Base-by-base conservation (phyloP, 345 rosid genomes). In the Euphorbia lathyris region DNA sequence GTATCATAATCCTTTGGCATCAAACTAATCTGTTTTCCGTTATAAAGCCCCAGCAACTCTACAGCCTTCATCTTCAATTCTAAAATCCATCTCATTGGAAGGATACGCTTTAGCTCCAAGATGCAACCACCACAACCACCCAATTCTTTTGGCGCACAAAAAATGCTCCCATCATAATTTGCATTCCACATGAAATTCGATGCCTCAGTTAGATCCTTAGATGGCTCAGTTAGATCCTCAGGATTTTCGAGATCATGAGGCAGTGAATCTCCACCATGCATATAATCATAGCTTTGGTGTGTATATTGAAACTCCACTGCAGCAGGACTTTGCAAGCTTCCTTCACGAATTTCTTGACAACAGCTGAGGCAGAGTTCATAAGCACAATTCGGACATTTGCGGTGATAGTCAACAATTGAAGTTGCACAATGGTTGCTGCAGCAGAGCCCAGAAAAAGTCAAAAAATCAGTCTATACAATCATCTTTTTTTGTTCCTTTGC, bases 341-440 rank as follows among this genome's bases (percentile, higher is more conserved):
- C 84, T 68, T 72, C 70, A 19, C 88, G 96, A 68, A 92, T 81
- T 69, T 95, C 99, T 80, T 75, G 78, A 74, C 97, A 95, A 69
- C 99, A 95, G 59, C 74, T 71, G 62, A 95, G 84, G 76, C 99
- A 92, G 52, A 92, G 84, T 65, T 95, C 99, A 67, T 77, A 88
- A 55, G 85, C 68, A 77, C 97, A 90, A 1, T 81, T 86, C 48
- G 85, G 81, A 67, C 97, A 95, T 80, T 96, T 79, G 25, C 97
- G 85, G 67, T 94, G 97, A 47, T 88, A 80, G 84, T 94, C 97
- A 38, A 83, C 74, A 62, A 91, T 94, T 14, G 98, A 90, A 77
- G 97, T 92, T 20, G 90, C 93, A 73, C 98, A 94, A 65, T 90
- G 83, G 72, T 94, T 80, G 80, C 98, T 94, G 84, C 74, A 63